phyloP scores from a whole-genome alignment of 2,329 filamentous ascomycete genomes.

The Neofusicoccum parvum region DNA sequence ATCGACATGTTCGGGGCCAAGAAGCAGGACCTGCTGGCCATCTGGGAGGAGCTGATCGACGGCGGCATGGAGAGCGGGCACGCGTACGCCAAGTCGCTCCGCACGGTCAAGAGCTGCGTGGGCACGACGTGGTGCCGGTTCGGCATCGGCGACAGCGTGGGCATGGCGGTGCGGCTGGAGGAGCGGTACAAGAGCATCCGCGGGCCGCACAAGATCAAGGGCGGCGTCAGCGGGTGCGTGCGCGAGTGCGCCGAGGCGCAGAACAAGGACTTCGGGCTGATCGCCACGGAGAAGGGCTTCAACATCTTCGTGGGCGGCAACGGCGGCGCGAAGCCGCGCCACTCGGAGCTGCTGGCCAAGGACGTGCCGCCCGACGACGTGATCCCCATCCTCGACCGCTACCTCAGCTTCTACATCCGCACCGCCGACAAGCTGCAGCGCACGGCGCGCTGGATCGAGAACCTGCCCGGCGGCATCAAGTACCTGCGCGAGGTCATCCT shows the following conservation, averaged over 20 bases:
- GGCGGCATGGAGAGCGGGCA: constrained; percentile 90
- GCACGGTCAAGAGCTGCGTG: constrained; percentile 90
- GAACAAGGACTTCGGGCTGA: constrained; percentile 90
- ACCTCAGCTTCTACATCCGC: constrained; percentile 90
- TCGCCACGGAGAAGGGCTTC: constrained; percentile 90
- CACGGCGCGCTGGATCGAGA: constrained; percentile 85
- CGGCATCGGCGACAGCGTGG: constrained; percentile 86
- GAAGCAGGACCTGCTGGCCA: constrained; percentile 80
- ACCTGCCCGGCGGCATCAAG: constrained; percentile 77
- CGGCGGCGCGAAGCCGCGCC: constrained; percentile 80
- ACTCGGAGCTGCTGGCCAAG: constrained; percentile 81
- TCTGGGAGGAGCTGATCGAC: constrained; percentile 79
- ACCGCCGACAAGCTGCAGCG: constrained; percentile 88
- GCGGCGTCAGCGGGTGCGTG: constrained; percentile 87
- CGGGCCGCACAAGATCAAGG: constrained; percentile 89
- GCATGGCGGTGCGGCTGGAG: constrained; percentile 84
- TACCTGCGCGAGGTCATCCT: constrained; percentile 83
- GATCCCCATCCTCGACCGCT: constrained; percentile 81
- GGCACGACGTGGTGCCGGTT: constrained; percentile 90
- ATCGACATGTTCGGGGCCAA: constrained; percentile 92
- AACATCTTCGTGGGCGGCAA: constrained; percentile 92
- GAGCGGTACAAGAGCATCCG: constrained; percentile 91
- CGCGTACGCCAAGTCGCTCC: constrained; percentile 84
- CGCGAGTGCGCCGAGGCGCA: constrained; percentile 90
- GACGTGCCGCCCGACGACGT: constrained; percentile 83